Base-by-base conservation (phyloP, 345 rosid species). In the Rhodomyrtus tomentosa region DNA sequence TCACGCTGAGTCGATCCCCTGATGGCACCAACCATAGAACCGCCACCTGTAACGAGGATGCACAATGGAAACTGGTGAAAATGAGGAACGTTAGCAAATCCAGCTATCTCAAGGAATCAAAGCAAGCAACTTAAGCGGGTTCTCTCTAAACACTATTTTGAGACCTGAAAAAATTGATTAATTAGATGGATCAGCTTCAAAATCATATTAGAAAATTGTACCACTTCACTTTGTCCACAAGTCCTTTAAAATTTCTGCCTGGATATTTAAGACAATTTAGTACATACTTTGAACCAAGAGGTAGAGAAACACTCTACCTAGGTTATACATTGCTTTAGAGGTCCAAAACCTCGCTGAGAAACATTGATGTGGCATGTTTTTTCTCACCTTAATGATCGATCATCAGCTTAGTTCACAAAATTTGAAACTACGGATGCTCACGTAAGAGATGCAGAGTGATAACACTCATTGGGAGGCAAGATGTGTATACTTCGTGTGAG, bases 1-100 rank as follows among this genome's bases (percentile, higher is more conserved):
- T 95, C 98, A 49, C 92, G 95, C 89, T 95, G 95, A 86, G 94
- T 92, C 5, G 98, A 94, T 84, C 98, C 98, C 32, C 87, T 80
- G 20, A 95, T 54, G 55, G 98, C 99, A 88, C 98, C 99, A 84
- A 94, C 98, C 99, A 97, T 95, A 73, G 96, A 94, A 68, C 98
- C 99, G 25, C 98, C 99, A 83, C 98, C 99, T 96, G 89, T 88
- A 83, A 90, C 51, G 50, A 72, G 87, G 53, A 32, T 42, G 48
- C 58, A 22, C 24, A 16, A 54, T 73, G 82, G 72, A 45, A 59
- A 55, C 11, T 32, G 29, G n/a, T 22, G 49, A 51, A 80, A 84
- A 84, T 24, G n/a, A 32, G 55, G 40, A 53, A 59, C 40, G 27
- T 20, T 3, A 40, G 32, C 40, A 27, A 81, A 81, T 51, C 76